Conservation (phyloP, 2,329 filamentous ascomycete genomes). For the Ophiostoma novo-ulmi region DNA sequence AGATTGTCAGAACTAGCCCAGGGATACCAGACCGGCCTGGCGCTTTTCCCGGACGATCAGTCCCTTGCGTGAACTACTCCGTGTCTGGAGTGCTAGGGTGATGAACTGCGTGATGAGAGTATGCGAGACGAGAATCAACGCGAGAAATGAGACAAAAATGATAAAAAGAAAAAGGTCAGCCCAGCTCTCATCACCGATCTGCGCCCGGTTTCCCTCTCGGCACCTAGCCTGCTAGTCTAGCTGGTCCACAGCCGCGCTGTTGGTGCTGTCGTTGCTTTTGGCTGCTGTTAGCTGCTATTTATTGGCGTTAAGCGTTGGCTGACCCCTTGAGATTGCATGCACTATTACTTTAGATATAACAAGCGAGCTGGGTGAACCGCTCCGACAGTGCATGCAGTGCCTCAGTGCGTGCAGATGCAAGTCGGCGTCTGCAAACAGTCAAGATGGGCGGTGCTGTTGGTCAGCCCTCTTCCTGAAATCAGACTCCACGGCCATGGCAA, state of each 20-base stretch:
- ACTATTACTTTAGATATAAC: neutral
- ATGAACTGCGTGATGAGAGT: neutral
- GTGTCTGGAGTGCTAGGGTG: neutral
- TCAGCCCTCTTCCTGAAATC: neutral
- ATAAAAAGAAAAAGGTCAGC: neutral
- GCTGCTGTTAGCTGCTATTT: neutral
- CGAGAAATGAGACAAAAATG: neutral
- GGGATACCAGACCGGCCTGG: neutral
- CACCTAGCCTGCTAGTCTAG: neutral
- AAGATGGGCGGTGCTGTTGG: constrained; percentile 1
- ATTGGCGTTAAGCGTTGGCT: neutral
- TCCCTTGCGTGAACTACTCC: constrained; percentile 8
- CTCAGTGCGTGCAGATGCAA: constrained; percentile 2
- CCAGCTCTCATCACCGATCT: constrained; percentile 1
- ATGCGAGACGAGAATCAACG: neutral
- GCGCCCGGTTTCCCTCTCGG: neutral
- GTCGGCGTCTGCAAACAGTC: neutral
- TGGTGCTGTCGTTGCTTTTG: neutral
- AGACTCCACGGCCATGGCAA: neutral
- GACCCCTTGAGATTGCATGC: constrained; percentile 1
- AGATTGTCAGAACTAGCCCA: neutral
- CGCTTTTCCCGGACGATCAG: constrained; percentile 5
- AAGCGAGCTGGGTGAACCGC: neutral
- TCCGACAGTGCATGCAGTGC: neutral
- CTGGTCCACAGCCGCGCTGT: neutral